Evolutionary conservation across 2,329 filamentous ascomycete genomes (phyloP), one percentile per base, ranked within the genome.

Genomic region (Gaeumannomyces sp.): DNA sequence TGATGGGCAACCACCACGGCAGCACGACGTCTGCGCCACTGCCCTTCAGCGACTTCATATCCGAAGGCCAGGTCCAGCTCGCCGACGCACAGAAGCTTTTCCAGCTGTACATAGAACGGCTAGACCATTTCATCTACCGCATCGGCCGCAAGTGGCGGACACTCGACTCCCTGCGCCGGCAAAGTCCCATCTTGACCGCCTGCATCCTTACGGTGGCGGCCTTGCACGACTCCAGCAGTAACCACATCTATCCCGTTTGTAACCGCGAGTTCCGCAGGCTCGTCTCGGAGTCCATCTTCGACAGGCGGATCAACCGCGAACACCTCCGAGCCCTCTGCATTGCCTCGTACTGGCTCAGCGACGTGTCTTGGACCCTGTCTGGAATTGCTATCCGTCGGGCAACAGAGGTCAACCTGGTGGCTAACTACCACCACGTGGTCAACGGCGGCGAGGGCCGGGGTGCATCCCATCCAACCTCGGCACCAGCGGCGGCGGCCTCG

Each of bases 271-370:
- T 86, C 62, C 79, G 83, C 0, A 77, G 81, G 0, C 75, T 87
- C 4, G 81, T 86, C 60, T 81, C 83, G 16, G 78, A 73, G 10
- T 67, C 65, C 6, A 25, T 66, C 6, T 66, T 66, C 25, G 73
- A 76, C 31, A 69, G 75, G 1, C 71, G 71, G 0, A 71, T 77
- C 0, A 72, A 75, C 22, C 70, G 74, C 6, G 85, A 88, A 64
- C 81, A 85, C 64, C 79, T 88, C 28, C 79, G 85, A 2, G 85
- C 83, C 4, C 78, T 88, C 53, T 86, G 83, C 58, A 81, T 88
- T 4, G 85, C 83, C 0, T 81, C 85, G 0, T 88, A 87, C 68
- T 88, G 85, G 86, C 76, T 88, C 0, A 84, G 83, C 4, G 85
- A 88, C 66, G 76, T 87, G 27, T 86, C 83, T 4, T 87, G 85